Evolutionary conservation across 352 stramenopile species (phyloP).

Genomic region (Phytophthora cactorum): DNA sequence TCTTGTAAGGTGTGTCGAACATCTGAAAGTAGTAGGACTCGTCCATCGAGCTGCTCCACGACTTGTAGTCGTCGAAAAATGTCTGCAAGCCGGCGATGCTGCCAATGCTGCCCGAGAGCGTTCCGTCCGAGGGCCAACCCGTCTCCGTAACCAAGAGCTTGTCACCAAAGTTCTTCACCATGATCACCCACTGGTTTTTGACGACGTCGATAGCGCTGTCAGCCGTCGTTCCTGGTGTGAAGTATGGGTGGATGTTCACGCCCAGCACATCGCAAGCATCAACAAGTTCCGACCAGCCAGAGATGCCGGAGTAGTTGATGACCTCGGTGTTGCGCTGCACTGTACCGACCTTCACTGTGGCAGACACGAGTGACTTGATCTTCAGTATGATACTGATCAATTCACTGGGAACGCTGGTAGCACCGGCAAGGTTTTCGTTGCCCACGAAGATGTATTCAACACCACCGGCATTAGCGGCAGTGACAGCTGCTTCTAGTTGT

Average conservation of each 20-base stretch:
- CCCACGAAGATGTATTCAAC: slow-evolving; percentile 72
- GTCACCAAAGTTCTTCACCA: slow-evolving; percentile 37
- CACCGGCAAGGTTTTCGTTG: slow-evolving; percentile 61
- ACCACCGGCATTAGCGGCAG: slow-evolving; percentile 38
- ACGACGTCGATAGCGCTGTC: slow-evolving; percentile 46
- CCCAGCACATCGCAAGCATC: slow-evolving; percentile 52
- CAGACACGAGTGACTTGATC: slow-evolving; percentile 49
- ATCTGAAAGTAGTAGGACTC: slow-evolving; percentile 74
- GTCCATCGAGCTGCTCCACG: slow-evolving; percentile 51
- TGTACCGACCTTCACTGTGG: slow-evolving; percentile 63
- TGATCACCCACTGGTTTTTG: slow-evolving; percentile 43
- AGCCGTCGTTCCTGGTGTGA: slow-evolving; percentile 33
- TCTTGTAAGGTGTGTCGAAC: slow-evolving; percentile 65
- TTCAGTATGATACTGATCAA: slow-evolving; percentile 46
- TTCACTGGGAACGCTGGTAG: slow-evolving; percentile 28
- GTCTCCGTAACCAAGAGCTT: slow-evolving; percentile 63
- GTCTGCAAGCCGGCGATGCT: slow-evolving; percentile 19
- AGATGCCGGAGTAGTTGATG: slow-evolving; percentile 34
- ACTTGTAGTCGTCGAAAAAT: slow-evolving; percentile 62
- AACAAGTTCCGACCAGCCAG: slow-evolving; percentile 40
- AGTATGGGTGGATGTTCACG: slow-evolving; percentile 64
- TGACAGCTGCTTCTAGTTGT: slow-evolving; percentile 46
- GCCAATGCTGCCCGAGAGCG: slow-evolving; percentile 33
- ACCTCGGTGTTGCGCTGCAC: slow-evolving; percentile 72
- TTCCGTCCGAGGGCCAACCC: slow-evolving; percentile 51